Conservation (phyloP, 805 yeast species). For the Blastobotrys attinorum region DNA sequence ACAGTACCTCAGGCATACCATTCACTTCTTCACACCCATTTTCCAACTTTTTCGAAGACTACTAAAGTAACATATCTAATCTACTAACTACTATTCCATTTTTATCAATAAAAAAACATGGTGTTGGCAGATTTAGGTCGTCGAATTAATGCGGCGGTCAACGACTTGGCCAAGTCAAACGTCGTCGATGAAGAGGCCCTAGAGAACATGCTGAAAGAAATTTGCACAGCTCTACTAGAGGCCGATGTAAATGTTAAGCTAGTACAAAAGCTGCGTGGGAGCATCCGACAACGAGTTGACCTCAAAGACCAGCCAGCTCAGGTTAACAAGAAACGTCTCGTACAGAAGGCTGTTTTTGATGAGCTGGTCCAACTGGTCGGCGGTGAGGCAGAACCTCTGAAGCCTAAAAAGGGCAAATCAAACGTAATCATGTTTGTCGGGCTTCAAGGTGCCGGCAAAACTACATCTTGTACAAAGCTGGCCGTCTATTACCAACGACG, state of each 20-base stretch:
- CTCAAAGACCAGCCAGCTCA: constrained; percentile 45
- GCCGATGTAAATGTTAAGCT: constrained; percentile 88
- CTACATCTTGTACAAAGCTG: constrained; percentile 92
- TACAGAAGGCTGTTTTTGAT: constrained; percentile 90
- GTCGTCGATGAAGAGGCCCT: constrained; percentile 56
- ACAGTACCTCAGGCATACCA: background rate
- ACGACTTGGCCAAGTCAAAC: constrained; percentile 49
- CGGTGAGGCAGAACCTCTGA: constrained; percentile 50
- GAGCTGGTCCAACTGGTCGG: constrained; percentile 85
- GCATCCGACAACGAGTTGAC: constrained; percentile 52
- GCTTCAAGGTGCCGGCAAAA: constrained; percentile 97
- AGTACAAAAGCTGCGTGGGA: constrained; percentile 69
- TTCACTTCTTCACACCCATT: background rate
- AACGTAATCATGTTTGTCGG: constrained; percentile 96
- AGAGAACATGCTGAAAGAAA: constrained; percentile 72
- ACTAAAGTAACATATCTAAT: background rate
- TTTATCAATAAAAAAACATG: constrained; percentile 38
- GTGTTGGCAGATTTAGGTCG: constrained; percentile 75
- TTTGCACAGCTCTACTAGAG: constrained; percentile 83
- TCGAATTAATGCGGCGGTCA: constrained; percentile 66
- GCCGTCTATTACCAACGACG: constrained; percentile 91
- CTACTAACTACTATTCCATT: too few relatives aligned
- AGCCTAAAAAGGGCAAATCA: constrained; percentile 75
- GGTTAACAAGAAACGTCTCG: constrained; percentile 64
- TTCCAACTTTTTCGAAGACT: background rate